A percentile compares a stretch with the other conserved stretches of the same genome.
phyloP scores from a whole-genome alignment of 2,329 filamentous ascomycete genomes.

The Xylariomycetidae sp. region DNA sequence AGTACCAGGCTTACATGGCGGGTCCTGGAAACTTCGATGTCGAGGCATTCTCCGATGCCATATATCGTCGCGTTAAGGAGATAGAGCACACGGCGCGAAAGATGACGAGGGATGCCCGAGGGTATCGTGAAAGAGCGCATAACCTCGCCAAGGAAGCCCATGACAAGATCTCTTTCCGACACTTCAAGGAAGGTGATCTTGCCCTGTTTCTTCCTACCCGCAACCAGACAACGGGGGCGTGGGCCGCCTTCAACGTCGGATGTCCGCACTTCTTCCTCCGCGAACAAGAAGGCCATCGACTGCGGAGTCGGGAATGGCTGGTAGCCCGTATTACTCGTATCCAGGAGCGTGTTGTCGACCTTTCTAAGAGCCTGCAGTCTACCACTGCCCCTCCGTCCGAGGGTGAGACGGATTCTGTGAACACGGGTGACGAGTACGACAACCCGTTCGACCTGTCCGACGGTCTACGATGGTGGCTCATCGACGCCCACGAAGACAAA shows the following conservation, averaged over 20 bases:
- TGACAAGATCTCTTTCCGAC: constrained; percentile 91
- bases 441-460: constrained; percentile 97
- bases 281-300: constrained; percentile 81
- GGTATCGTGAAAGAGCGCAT: constrained; percentile 83
- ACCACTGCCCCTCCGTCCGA: constrained; percentile 36
- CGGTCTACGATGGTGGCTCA: constrained; percentile 89
- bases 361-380: constrained; percentile 65
- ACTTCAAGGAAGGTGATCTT: constrained; percentile 94
- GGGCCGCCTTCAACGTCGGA: constrained; percentile 97
- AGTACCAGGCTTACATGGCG: constrained; percentile 69
- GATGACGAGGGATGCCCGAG: constrained; percentile 81
- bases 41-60: constrained; percentile 75
- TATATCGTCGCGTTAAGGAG: constrained; percentile 87
- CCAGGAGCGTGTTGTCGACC: constrained; percentile 87
- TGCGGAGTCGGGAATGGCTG: constrained; percentile 88
- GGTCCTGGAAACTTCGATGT: constrained; percentile 74
- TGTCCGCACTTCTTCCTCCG: constrained; percentile 96
- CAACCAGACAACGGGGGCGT: constrained; percentile 89
- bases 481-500: constrained; percentile 92
- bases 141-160: constrained; percentile 76
- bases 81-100: constrained; percentile 90
- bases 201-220: constrained; percentile 90
- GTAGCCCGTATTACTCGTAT: constrained; percentile 87
- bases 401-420: constrained; percentile 43
- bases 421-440: constrained; percentile 69